Evolutionary conservation across 768 basidiomycete species (phyloP).

Genomic region (Kwoniella shandongensis): DNA sequence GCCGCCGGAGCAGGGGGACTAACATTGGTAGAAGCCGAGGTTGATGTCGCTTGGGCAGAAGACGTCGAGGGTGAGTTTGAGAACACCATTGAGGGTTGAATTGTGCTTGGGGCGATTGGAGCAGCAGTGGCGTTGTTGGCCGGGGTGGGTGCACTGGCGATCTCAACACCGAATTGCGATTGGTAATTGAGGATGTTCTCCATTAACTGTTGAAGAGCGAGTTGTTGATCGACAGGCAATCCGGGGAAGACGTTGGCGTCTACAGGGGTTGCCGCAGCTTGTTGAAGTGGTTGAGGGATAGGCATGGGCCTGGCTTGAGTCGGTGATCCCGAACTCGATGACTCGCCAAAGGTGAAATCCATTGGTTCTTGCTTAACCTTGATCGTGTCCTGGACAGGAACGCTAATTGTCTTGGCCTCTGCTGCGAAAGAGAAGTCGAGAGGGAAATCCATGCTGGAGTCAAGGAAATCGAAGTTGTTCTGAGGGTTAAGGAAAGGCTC

Average conservation of each 20-base stretch:
- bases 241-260: constrained; percentile 20
- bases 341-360: constrained; percentile 27
- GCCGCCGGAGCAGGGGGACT: neutral
- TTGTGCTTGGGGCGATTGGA: constrained; percentile 12
- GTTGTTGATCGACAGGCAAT: constrained; percentile 39
- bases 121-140: neutral
- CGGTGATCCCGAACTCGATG: constrained; percentile 16
- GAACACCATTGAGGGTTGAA: constrained; percentile 33
- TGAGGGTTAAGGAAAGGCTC: constrained; percentile 17
- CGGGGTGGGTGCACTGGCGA: constrained; percentile 3
- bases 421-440: constrained; percentile 24
- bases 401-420: constrained; percentile 6
- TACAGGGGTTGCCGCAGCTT: constrained; percentile 1
- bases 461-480: constrained; percentile 19
- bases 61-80: constrained; percentile 4
- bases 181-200: constrained; percentile 39
- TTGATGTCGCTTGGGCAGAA: constrained; percentile 1
- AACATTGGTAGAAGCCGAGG: constrained; percentile 3
- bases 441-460: constrained; percentile 21
- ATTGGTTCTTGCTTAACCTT: constrained; percentile 42
- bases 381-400: constrained; percentile 6
- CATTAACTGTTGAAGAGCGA: constrained; percentile 38
- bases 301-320: constrained; percentile 17
- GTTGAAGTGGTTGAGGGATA: constrained; percentile 4
- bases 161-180: constrained; percentile 24